phyloP scores from a whole-genome alignment of 2,329 filamentous ascomycete species.

The Ophidiomyces ophidiicola region DNA sequence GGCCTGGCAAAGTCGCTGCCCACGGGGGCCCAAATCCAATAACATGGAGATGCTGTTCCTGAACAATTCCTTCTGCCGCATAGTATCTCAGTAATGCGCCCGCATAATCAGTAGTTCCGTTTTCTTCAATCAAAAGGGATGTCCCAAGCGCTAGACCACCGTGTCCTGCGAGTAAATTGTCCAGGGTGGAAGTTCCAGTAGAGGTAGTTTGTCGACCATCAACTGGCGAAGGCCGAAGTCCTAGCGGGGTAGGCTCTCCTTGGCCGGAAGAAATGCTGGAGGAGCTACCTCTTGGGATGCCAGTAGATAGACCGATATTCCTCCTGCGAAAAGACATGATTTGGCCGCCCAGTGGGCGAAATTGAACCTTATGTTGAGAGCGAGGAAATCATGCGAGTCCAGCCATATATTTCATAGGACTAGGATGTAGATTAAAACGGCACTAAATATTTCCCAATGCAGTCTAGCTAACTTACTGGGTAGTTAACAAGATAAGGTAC shows the following conservation, averaged over 20 bases:
- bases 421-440: no score
- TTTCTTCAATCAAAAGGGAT: slow-evolving; percentile 70
- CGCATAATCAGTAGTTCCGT: slow-evolving; percentile 86
- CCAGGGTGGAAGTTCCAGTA: slow-evolving; percentile 76
- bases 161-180: slow-evolving; percentile 75
- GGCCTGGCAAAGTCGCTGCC: slow-evolving; percentile 69
- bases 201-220: slow-evolving; percentile 83
- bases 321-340: slow-evolving; percentile 58
- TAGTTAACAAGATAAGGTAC: no score
- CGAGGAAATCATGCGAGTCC: background rate
- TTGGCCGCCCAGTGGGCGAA: no score
- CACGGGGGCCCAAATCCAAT: slow-evolving; percentile 68
- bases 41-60: slow-evolving; percentile 79
- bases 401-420: no score
- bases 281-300: slow-evolving; percentile 25
- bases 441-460: no score
- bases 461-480: no score
- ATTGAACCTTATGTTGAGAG: background rate
- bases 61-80: slow-evolving; percentile 81
- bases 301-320: slow-evolving; percentile 45
- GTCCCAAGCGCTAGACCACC: slow-evolving; percentile 71
- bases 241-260: slow-evolving; percentile 26
- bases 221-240: slow-evolving; percentile 71
- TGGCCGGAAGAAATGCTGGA: slow-evolving; percentile 19
- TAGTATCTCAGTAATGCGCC: slow-evolving; percentile 76